Evolutionary conservation across 129 eudicot genomes (phyloP).

Genomic region (Saussurea involucrata): DNA sequence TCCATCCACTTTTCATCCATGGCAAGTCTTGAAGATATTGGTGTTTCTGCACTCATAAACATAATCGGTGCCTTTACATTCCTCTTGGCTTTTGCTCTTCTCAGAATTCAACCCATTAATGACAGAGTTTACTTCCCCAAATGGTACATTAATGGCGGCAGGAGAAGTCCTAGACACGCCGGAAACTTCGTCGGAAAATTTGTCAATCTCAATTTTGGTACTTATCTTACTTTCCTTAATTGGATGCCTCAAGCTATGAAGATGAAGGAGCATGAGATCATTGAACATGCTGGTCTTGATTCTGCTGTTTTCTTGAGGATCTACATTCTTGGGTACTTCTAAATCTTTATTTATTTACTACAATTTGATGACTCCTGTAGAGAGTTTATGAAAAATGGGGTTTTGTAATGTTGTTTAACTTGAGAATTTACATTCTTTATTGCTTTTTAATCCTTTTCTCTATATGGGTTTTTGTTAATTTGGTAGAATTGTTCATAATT

Average conservation of each 20-base stretch:
- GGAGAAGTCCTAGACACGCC: conserved; percentile 49
- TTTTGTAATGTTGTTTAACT: background rate
- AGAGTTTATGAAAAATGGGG: background rate
- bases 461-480: conserved; percentile 2
- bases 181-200: conserved; percentile 77
- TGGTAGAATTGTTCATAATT: background rate
- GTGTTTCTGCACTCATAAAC: conserved; percentile 80
- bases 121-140: conserved; percentile 96
- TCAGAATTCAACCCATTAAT: conserved; percentile 87
- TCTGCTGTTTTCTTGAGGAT: conserved; percentile 95
- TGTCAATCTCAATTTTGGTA: conserved; percentile 74
- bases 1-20: conserved; percentile 29
- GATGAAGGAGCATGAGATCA: conserved; percentile 79
- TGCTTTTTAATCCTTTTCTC: background rate
- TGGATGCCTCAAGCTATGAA: conserved; percentile 98
- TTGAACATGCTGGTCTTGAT: conserved; percentile 94
- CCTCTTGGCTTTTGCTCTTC: conserved; percentile 81
- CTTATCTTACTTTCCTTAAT: conserved; percentile 83
- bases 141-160: conserved; percentile 77
- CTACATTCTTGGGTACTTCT: conserved; percentile 75
- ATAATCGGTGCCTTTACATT: conserved; percentile 75
- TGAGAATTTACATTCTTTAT: background rate
- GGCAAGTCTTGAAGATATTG: conserved; percentile 91
- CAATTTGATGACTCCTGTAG: background rate
- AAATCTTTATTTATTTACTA: conserved; percentile 3